Base-by-base conservation (phyloP, 208 protist genomes). In the Plasmodiophora brassicae region DNA sequence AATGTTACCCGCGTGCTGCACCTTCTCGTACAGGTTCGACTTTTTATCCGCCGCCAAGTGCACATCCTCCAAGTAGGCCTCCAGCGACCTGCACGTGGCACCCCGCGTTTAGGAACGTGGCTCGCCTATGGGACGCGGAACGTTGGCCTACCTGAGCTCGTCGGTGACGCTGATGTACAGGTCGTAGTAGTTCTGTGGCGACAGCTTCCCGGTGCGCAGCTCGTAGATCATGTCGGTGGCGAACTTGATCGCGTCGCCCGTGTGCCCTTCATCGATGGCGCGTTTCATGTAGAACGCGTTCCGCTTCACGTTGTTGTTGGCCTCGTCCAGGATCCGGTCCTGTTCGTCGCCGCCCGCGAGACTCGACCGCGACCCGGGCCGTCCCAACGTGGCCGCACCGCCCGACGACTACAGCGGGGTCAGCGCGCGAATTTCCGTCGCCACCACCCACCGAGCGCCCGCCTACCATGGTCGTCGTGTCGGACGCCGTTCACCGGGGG, bases 181-280 rank as follows among this genome's bases (percentile, higher is more conserved):
- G 87, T 97, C 96, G 91, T 99, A 99, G 92, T 99, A 99, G 88
- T 95, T 94, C 89, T 98, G 97, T 46, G 98, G 98, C 20, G 95
- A 93, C 1, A 99, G 93, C 22, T 95, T 28, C 32, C 92, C 93
- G 0, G 96, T 98, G 85, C 96, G 92, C 5, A 99, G 94, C 92
- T 99, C 97, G 22, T 91, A 92, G 20, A 99, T 93, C 94, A 99
- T 96, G 46, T 93, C 92, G 0, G 93, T 92, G 0, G 94, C 91
- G 87, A 94, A 93, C 78, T 97, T 95, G 14, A 98, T 89, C 0
- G 95, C 96, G 1, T 97, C 94, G 87, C 94, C 92, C 1, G 98
- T 88, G 53, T 97, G 94, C 43, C 28, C 36, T 72, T 88, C 83
- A 84, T 86, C 96, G 93, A 91, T 91, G 89, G 53, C 90, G n/a